These are phyloP conservation scores for Suillus hirtellus DNA, from an alignment of 768 basidiomycete species.

Conservation along the genomic window DNA sequence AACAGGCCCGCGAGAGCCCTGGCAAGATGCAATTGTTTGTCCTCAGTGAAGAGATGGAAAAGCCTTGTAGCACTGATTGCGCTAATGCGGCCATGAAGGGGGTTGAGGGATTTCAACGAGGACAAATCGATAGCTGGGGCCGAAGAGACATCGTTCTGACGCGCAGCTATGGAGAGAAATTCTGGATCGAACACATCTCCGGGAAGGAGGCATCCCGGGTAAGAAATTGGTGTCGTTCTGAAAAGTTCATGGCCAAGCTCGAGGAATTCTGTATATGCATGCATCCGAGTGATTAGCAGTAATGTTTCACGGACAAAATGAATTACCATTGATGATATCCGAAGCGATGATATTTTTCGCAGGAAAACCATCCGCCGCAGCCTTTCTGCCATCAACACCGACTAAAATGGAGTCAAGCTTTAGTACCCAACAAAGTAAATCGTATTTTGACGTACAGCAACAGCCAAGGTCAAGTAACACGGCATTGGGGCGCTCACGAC, in stretches of 20 bases:
- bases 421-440: neutral
- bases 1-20: constrained; percentile 29
- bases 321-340: constrained; percentile 41
- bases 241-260: constrained; percentile 62
- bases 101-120: constrained; percentile 44
- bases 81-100: constrained; percentile 48
- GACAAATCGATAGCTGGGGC: constrained; percentile 29
- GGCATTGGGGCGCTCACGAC: constrained; percentile 34
- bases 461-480: constrained; percentile 49
- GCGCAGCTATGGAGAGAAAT: constrained; percentile 38
- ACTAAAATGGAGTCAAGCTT: constrained; percentile 12
- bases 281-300: neutral
- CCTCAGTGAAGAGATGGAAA: constrained; percentile 41
- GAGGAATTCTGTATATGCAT: constrained; percentile 47
- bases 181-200: constrained; percentile 55
- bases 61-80: constrained; percentile 51
- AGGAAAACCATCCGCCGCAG: constrained; percentile 44
- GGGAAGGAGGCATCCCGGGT: constrained; percentile 52
- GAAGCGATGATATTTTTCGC: constrained; percentile 37
- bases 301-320: neutral
- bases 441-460: constrained; percentile 35
- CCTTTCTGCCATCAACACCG: constrained; percentile 40
- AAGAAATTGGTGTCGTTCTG: constrained; percentile 50
- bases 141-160: constrained; percentile 28
- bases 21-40: constrained; percentile 31